phyloP scores from a whole-genome alignment of 352 stramenopile species.

The Phytophthora vignae region DNA sequence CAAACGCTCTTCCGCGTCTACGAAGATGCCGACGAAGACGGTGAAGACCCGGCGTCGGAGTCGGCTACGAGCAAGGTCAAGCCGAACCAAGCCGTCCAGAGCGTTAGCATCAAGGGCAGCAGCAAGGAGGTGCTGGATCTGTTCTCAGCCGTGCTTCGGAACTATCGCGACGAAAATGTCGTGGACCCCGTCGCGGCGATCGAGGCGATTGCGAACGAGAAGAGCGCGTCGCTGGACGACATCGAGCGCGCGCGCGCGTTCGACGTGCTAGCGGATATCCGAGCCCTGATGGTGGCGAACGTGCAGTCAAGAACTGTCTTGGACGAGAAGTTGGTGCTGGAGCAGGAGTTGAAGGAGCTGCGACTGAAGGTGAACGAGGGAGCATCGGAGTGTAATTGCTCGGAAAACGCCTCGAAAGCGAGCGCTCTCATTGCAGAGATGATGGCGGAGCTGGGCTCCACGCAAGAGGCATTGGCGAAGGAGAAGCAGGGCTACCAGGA shows the following conservation, averaged over 20 bases:
- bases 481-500: constrained; percentile 30
- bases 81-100: not conserved
- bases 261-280: constrained; percentile 46
- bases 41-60: constrained; percentile 17
- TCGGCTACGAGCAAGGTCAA: constrained; percentile 3
- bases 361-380: constrained; percentile 19
- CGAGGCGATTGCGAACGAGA: constrained; percentile 36
- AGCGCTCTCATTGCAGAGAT: constrained; percentile 23
- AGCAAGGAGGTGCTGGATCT: constrained; percentile 45
- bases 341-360: constrained; percentile 55
- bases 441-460: constrained; percentile 23
- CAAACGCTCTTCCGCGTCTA: constrained; percentile 37
- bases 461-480: constrained; percentile 24
- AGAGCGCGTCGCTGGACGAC: constrained; percentile 26
- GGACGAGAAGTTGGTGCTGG: constrained; percentile 51
- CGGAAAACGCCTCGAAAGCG: constrained; percentile 10
- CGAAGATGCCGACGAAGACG: constrained; percentile 30
- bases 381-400: constrained; percentile 13
- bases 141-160: constrained; percentile 43
- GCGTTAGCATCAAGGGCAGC: constrained; percentile 1
- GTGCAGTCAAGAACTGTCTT: constrained; percentile 30
- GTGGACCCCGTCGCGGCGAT: constrained; percentile 27
- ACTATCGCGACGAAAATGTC: constrained; percentile 28
- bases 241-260: constrained; percentile 31
- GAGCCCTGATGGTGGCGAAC: constrained; percentile 33